Percentiles rank a stretch among this genome's conserved stretches.
These are phyloP conservation scores for Penicillium thymicola DNA, from an alignment of 2,329 filamentous ascomycete species.

Conservation along the genomic window DNA sequence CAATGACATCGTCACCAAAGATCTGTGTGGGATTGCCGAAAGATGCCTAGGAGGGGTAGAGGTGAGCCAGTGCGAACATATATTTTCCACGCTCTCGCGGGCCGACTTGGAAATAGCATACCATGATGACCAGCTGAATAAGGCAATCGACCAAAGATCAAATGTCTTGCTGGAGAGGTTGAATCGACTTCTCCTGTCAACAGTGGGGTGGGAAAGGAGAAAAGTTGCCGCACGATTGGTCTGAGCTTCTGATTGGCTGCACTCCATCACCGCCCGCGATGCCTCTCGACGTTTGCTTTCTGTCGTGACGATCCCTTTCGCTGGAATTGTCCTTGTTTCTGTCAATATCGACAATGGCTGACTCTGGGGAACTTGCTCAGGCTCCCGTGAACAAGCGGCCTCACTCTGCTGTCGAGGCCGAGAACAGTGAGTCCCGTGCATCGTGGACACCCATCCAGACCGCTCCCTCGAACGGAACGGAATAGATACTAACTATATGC, in stretches of 20 bases:
- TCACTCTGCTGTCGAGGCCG: constrained; percentile 54
- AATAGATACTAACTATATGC: constrained; percentile 11
- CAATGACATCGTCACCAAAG: constrained; percentile 92
- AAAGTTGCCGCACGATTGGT: constrained; percentile 25
- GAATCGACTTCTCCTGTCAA: constrained; percentile 23
- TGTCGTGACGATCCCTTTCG: constrained; percentile 3
- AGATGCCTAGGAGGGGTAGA: constrained; percentile 29
- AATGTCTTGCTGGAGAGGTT: constrained; percentile 20
- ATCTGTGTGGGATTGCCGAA: constrained; percentile 84
- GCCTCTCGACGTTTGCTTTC: constrained; percentile 12
- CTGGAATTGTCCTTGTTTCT: constrained; percentile 4
- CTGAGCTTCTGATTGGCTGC: constrained; percentile 23
- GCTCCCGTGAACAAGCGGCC: constrained; percentile 52
- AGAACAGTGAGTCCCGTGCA: constrained; percentile 32
- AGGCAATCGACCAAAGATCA: constrained; percentile 21
- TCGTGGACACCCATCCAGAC: constrained; percentile 10
- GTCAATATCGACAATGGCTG: constrained; percentile 26
- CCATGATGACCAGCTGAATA: constrained; percentile 30
- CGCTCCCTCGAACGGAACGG: constrained; percentile 1
- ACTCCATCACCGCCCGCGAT: constrained; percentile 21
- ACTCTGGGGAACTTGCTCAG: constrained; percentile 22
- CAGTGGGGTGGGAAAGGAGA: constrained; percentile 28
- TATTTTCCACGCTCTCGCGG: not conserved
- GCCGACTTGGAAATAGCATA: constrained; percentile 11
- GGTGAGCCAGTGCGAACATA: constrained; percentile 5